Conservation (phyloP, 331 rosid species). For the Saraca asoca region DNA sequence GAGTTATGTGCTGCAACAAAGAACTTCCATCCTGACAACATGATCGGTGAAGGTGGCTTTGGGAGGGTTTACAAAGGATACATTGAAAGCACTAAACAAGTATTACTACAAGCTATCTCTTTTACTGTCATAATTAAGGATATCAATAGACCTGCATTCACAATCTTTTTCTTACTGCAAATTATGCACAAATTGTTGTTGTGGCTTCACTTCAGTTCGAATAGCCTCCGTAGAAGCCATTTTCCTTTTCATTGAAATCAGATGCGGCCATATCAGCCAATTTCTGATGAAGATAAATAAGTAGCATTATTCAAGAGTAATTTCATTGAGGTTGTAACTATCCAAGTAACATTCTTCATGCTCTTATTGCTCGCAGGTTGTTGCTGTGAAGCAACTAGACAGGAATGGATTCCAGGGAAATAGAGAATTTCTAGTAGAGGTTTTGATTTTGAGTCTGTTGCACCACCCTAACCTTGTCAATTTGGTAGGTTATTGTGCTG, state of each 20-base stretch:
- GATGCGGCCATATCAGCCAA: too few relatives aligned
- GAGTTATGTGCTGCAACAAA: conserved; percentile 78
- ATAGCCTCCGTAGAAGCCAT: too few relatives aligned
- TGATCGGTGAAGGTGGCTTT: conserved; percentile 94
- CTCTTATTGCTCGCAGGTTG: conserved; percentile 47
- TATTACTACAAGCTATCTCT: conserved; percentile 30
- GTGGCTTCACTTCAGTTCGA: too few relatives aligned
- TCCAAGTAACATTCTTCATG: conserved; percentile 1
- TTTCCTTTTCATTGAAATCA: too few relatives aligned
- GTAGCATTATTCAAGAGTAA: neutral
- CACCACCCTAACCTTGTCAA: conserved; percentile 83
- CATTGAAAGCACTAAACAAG: conserved; percentile 55
- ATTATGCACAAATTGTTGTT: too few relatives aligned
- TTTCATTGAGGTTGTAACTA: neutral
- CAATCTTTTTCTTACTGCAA: too few relatives aligned
- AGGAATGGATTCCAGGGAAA: conserved; percentile 94
- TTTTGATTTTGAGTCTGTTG: conserved; percentile 85
- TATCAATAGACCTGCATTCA: too few relatives aligned
- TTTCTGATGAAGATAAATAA: too few relatives aligned
- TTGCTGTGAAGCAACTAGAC: conserved; percentile 94
- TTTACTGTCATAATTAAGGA: conserved; percentile 1
- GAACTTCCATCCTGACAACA: conserved; percentile 58
- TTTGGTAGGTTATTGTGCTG: conserved; percentile 87
- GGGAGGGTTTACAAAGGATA: conserved; percentile 84
- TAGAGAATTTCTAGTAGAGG: conserved; percentile 91